phyloP scores from a whole-genome alignment of 441 rosid species.

The Populus tomentosa region DNA sequence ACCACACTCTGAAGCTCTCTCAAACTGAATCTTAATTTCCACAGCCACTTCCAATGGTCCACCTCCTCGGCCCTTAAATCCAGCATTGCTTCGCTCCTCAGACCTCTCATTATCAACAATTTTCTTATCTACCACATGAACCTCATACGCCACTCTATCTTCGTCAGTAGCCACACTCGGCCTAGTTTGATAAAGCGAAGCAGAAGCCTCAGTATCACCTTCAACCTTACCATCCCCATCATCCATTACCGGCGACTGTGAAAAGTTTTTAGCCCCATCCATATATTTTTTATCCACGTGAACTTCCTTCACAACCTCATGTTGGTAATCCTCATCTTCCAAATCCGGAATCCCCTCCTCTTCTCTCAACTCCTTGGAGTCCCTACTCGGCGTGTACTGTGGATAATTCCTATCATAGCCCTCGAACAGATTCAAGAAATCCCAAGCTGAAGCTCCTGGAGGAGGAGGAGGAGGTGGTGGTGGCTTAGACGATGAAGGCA shows the following conservation, averaged over 20 bases:
- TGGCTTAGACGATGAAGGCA: conserved; percentile 49
- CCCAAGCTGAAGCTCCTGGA: conserved; percentile 64
- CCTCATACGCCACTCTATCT: conserved; percentile 41
- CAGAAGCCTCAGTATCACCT: conserved; percentile 30
- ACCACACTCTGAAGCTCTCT: conserved; percentile 79
- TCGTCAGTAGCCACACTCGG: conserved; percentile 42
- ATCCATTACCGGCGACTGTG: neutral
- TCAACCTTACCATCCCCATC: conserved; percentile 13
- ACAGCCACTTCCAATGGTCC: conserved; percentile 47
- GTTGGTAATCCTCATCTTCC: conserved; percentile 69
- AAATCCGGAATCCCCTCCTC: conserved; percentile 95
- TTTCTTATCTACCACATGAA: conserved; percentile 63
- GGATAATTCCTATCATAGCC: conserved; percentile 41
- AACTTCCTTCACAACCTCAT: conserved; percentile 75
- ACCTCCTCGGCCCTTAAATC: conserved; percentile 17
- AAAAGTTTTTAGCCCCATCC: neutral
- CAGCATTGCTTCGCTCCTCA: conserved; percentile 39
- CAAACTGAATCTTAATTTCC: conserved; percentile 67
- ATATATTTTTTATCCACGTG: conserved; percentile 46
- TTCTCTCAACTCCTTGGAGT: conserved; percentile 77
- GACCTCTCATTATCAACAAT: conserved; percentile 47
- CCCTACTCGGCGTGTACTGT: conserved; percentile 49
- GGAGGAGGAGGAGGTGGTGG: conserved; percentile 85
- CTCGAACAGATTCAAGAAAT: conserved; percentile 67
- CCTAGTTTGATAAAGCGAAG: conserved; percentile 54